Evolutionary conservation across 352 stramenopile genomes (phyloP).

Genomic region (Elongisporangium prolatum): DNA sequence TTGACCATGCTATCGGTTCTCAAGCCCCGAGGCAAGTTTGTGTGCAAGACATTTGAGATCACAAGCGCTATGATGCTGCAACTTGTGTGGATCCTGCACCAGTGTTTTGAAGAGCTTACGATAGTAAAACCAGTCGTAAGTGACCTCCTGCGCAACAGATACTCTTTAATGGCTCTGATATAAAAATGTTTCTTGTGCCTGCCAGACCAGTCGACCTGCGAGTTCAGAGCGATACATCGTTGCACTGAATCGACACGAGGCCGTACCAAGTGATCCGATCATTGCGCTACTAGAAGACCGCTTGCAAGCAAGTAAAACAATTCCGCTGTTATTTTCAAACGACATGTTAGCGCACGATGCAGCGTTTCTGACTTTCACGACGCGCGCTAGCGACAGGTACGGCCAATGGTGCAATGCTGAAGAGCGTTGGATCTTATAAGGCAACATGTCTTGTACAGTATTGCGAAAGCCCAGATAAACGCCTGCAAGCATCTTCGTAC

Average conservation of each 20-base stretch:
- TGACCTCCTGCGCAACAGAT: not conserved
- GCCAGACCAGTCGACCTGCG: slow-evolving; percentile 68
- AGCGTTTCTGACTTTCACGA: slow-evolving; percentile 44
- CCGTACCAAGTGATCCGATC: slow-evolving; percentile 16
- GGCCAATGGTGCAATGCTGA: not conserved
- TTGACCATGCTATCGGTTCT: slow-evolving; percentile 59
- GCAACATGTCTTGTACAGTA: slow-evolving; percentile 1
- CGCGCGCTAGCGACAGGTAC: slow-evolving; percentile 20
- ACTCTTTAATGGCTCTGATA: not conserved
- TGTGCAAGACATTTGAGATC: slow-evolving; percentile 83
- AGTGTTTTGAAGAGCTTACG: slow-evolving; percentile 51
- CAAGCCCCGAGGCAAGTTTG: slow-evolving; percentile 40
- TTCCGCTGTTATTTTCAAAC: slow-evolving; percentile 11
- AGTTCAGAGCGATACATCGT: slow-evolving; percentile 80
- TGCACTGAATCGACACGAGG: slow-evolving; percentile 17
- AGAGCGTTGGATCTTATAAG: not conserved
- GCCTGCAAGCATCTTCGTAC: slow-evolving; percentile 37
- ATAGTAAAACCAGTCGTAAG: slow-evolving; percentile 69
- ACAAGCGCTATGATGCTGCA: slow-evolving; percentile 51
- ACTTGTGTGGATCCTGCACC: slow-evolving; percentile 59
- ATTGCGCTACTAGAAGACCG: slow-evolving; percentile 18
- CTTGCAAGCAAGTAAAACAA: slow-evolving; percentile 1
- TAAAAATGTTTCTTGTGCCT: slow-evolving; percentile 2
- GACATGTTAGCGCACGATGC: slow-evolving; percentile 14
- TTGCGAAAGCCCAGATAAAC: slow-evolving; percentile 27